A percentile compares a stretch with the other conserved stretches of the same genome.
phyloP scores from a whole-genome alignment of 305 asterid genomes.

The Coffea humblotiana region DNA sequence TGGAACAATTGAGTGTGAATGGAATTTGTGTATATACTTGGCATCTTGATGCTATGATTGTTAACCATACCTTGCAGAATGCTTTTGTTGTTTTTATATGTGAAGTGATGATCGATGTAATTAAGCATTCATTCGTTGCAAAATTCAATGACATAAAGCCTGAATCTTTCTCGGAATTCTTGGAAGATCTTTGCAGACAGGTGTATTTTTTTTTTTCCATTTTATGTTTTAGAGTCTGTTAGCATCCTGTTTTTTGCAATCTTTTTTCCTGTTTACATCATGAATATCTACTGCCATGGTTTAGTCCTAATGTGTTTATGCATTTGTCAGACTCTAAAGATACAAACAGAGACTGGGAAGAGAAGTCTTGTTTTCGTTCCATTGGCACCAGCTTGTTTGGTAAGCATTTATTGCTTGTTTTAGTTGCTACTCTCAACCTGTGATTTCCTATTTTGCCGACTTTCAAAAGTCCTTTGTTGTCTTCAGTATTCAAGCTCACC shows the following conservation, averaged over 20 bases:
- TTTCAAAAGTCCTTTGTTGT: neutral
- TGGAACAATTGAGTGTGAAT: neutral
- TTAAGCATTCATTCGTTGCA: slow-evolving; percentile 93
- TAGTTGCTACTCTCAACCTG: neutral
- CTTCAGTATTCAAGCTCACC: neutral
- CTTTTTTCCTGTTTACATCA: neutral
- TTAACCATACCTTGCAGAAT: slow-evolving; percentile 65
- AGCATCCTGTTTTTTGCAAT: neutral
- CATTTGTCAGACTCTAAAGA: slow-evolving; percentile 62
- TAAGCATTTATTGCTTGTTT: slow-evolving; percentile 30
- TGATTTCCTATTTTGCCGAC: neutral
- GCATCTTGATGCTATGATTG: slow-evolving; percentile 14
- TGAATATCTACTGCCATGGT: neutral
- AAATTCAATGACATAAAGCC: slow-evolving; percentile 96
- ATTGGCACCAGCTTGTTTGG: slow-evolving; percentile 98
- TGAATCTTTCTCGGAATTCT: slow-evolving; percentile 82
- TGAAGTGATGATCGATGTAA: slow-evolving; percentile 88
- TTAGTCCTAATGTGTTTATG: slow-evolving; percentile 1
- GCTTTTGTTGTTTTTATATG: slow-evolving; percentile 76
- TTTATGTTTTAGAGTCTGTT: neutral
- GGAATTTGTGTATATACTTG: neutral
- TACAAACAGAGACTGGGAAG: slow-evolving; percentile 64
- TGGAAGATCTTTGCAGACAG: slow-evolving; percentile 99
- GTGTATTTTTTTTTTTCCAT: slow-evolving; percentile 31
- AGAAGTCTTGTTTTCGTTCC: slow-evolving; percentile 84